Base-by-base conservation (phyloP, 1,139 yeast genomes). In the Saccharomyces hybrid region DNA sequence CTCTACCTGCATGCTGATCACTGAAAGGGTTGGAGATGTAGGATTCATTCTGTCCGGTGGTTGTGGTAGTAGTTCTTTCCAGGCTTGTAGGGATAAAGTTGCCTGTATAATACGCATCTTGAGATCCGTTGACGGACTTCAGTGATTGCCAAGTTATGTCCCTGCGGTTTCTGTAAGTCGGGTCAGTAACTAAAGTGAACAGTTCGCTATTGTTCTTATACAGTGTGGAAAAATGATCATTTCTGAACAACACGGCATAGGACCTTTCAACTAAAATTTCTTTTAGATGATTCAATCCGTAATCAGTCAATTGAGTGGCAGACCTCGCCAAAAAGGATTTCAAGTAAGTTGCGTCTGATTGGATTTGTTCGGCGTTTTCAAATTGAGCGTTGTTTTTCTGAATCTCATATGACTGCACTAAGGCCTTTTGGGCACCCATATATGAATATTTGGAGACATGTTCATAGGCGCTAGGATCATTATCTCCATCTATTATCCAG, bases 211-310 rank as follows among this genome's bases (percentile, higher is more conserved):
- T 71, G 51, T 71, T 58, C 64, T 86, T 87, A 64, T 79, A 79
- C 9, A 89, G 69, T 0, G 96, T 86, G 58, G 78, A 80, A 69
- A 87, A 89, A 66, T 88, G 96, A 66, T 89, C 88, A 68, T 89
- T 89, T 64, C 96, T 76, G 73, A 88, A 90, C 57, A 90, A 78
- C 0, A 89, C 82, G 1, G 83, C 78, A 59, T 84, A 76, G 27
- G 84, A 72, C 21, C 78, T 76, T 21, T 75, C 73, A 50, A 76
- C 70, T 52, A 88, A 69, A 21, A 77, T 65, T 9, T 72, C 71
- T 29, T 70, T 64, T 50, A 82, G 63, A 51, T 69, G 72, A 2
- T 66, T 59, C 21, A 88, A 68, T 0, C 97, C 97, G 54, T 74
- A 72, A 1, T 72, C 73, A 0, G 96, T 88, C 62, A 89, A 73